Evolutionary conservation across 2,329 filamentous ascomycete genomes (phyloP).

Genomic region (Colletotrichum viniferum): DNA sequence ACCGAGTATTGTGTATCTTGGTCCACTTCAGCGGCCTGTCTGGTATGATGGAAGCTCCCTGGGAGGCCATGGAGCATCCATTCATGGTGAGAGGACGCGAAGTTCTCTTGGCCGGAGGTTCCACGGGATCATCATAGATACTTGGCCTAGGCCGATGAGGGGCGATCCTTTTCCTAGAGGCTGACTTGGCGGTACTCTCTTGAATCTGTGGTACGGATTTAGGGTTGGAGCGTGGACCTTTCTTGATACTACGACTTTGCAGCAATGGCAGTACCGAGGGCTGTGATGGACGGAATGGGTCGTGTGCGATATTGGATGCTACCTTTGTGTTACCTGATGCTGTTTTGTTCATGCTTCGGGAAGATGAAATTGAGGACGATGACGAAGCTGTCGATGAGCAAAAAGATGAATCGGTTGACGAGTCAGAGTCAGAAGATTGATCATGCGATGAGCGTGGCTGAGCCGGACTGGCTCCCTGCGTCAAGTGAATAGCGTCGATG

Average conservation of each 20-base stretch:
- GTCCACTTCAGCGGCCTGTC: background rate
- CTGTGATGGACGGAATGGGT: background rate
- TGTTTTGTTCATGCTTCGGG: background rate
- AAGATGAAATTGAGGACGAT: background rate
- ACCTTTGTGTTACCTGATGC: background rate
- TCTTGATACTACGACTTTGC: background rate
- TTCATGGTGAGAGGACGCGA: background rate
- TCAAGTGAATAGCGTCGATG: background rate
- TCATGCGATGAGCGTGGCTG: background rate
- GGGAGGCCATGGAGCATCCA: background rate
- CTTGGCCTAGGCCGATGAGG: background rate
- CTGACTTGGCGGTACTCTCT: background rate
- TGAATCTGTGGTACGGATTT: background rate
- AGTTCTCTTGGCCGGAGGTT: background rate
- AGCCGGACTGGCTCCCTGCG: background rate
- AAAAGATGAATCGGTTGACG: background rate
- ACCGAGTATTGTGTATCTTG: background rate
- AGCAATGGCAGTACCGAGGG: background rate
- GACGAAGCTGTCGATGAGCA: background rate
- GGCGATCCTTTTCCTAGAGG: background rate
- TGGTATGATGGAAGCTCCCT: background rate
- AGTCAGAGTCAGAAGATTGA: background rate
- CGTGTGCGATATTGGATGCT: background rate
- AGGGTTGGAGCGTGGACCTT: background rate
- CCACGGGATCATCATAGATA: background rate